phyloP scores from a whole-genome alignment of 2,329 filamentous ascomycete species.

The Pseudonectria foliicola region DNA sequence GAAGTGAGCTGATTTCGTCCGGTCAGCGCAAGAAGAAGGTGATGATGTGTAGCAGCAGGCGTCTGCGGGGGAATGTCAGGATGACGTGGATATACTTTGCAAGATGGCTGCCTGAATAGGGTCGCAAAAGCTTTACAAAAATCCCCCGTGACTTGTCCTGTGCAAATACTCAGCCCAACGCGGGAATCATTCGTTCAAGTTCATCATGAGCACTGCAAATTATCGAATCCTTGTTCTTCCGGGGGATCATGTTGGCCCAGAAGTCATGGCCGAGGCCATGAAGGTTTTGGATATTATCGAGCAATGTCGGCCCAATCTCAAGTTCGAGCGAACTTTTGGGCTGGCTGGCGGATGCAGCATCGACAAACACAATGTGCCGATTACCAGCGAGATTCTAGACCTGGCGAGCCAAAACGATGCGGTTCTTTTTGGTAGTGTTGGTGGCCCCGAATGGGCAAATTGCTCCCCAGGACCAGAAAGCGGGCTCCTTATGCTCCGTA shows the following conservation, averaged over 20 bases:
- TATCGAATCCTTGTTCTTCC: conserved; percentile 35
- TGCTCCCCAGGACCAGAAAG: conserved; percentile 36
- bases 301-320: conserved; percentile 21
- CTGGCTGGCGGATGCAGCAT: conserved; percentile 33
- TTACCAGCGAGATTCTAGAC: conserved; percentile 36
- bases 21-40: no score
- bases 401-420: conserved; percentile 34
- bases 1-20: no score
- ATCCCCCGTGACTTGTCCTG: no score
- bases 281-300: conserved; percentile 38
- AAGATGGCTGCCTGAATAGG: no score
- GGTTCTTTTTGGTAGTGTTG: conserved; percentile 40
- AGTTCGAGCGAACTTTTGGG: conserved; percentile 22
- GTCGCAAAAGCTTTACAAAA: no score
- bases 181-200: no score
- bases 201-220: conserved; percentile 1
- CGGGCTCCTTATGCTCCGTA: conserved; percentile 35
- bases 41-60: conserved; percentile 3
- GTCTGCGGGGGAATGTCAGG: conserved; percentile 6
- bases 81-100: no score
- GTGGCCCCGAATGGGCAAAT: conserved; percentile 40
- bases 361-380: conserved; percentile 35
- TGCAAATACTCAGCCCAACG: no score
- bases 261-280: conserved; percentile 39
- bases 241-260: conserved; percentile 40